Base-by-base conservation (phyloP, 1,284 basidiomycete species). In the Apiotrichum sp. region DNA sequence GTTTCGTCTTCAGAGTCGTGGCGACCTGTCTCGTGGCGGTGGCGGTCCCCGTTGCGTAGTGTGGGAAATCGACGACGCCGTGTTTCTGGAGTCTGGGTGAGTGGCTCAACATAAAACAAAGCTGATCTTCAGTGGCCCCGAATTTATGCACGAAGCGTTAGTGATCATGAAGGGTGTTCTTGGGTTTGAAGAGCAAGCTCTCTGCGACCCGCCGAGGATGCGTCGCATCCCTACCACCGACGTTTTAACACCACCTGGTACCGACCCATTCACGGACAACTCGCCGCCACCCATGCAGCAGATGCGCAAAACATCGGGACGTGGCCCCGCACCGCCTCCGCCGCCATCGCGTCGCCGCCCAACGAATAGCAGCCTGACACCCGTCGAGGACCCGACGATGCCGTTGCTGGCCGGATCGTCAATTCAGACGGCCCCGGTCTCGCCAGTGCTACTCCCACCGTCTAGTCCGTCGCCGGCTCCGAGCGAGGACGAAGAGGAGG, bases 61-160 rank as follows among this genome's bases (percentile, higher is more conserved):
- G 5, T 75, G 73, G 73, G 73, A 75, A 56, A 56, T 75, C 8
- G 71, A 75, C 60, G 73, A 75, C 65, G 73, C 73, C 4, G 69
- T 75, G 3, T 73, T 74, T 53, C 58, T 73, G 49, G 71, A 75
- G 53, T 69, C 71, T 31, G 73, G 70, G 70, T 72, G 55, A 62
- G 70, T 66, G 32, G 13, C 39, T 9, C 14, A 36, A 16, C 5
- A 11, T 11, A 13, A 11, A 5, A 39, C 8, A 40, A 14, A 31
- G n/a, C 4, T 14, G 16, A n/a, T 16, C 14, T 38, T 16, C 38
- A 71, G 72, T 9, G 73, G 72, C 2, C 59, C 62, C 4, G 73
- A 71, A 36, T 75, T 75, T 57, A 74, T 75, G 72, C 67, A 69
- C 50, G 69, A 74, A 55, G 69, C 69, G 6, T 58, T 75, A 7